Evolutionary conservation across 371 early-diverging fungal species (phyloP).

Genomic region (Lichtheimia ornata): DNA sequence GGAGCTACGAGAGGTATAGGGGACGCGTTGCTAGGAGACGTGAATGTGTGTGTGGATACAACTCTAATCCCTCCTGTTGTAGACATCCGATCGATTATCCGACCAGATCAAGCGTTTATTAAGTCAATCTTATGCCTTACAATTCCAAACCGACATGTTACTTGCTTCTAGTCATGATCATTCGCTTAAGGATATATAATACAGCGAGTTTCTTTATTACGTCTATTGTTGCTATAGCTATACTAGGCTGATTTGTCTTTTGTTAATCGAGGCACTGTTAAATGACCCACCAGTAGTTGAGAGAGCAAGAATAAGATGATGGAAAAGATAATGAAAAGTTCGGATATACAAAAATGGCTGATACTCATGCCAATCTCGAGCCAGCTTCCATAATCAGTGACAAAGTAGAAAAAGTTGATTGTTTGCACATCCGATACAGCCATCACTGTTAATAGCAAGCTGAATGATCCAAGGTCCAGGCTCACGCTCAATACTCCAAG

Average conservation of each 20-base stretch:
- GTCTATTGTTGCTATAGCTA: not conserved
- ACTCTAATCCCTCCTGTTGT: not conserved
- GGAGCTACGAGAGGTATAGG: conserved; percentile 22
- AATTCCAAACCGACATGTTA: conserved; percentile 44
- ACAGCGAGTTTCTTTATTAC: not conserved
- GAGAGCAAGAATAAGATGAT: conserved; percentile 70
- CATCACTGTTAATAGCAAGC: conserved; percentile 81
- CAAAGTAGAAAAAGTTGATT: conserved; percentile 93
- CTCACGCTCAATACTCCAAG: conserved; percentile 75
- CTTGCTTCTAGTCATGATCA: conserved; percentile 34
- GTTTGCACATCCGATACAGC: conserved; percentile 92
- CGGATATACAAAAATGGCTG: conserved; percentile 85
- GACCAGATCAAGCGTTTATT: conserved; percentile 35
- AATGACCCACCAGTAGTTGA: conserved; percentile 59
- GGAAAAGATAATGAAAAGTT: conserved; percentile 82
- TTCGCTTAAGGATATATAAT: conserved; percentile 6
- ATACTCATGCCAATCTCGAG: conserved; percentile 97
- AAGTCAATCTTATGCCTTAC: conserved; percentile 46
- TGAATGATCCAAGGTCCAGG: conserved; percentile 79
- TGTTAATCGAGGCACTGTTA: conserved; percentile 11
- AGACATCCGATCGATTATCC: conserved; percentile 32
- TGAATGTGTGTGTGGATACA: not conserved
- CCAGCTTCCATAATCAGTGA: conserved; percentile 92
- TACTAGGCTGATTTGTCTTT: conserved; percentile 5
- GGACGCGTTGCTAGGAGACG: not conserved